Evolutionary conservation across 805 yeast genomes (phyloP), one percentile per base, ranked within the genome.

Genomic region (Millerago galiae): DNA sequence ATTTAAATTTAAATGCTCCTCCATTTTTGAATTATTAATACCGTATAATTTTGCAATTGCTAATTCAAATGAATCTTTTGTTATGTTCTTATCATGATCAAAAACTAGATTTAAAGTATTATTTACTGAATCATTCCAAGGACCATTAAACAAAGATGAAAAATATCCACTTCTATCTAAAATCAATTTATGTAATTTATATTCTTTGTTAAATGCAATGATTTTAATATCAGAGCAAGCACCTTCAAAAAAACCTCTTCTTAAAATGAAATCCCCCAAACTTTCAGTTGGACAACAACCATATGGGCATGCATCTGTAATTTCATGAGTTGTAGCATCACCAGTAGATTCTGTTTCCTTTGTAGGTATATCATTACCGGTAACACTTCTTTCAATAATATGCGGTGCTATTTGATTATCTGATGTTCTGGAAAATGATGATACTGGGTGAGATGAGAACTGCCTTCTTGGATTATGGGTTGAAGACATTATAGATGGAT

Each of bases 11-110:
- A 64, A 58, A 18, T 55, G 45, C 16, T 52, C 57, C 38, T 68
- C 73, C 13, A 58, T 56, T 16, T 53, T 52, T 4, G 52, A 36
- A 38, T 67, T 64, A 4, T 52, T 37, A 1, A 65, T 67, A 1
- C 81, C 80, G 49, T 76, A 76, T 11, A 76, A 55, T 33, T 71
- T 48, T 1, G 68, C 67, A 2, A 77, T 51, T 0, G 75, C 75
- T 17, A 70, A 52, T 36, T 75, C 79, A 53, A 77, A 74, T 5
- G 77, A 67, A 16, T 66, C 66, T 40, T 61, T 62, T 0, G 73
- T 66, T 38, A 70, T 68, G 35, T 63, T 56, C 8, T 62, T 61
- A 49, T 68, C 74, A 27, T 60, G 59, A 28, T 65, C 74, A 48
- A 69, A 71, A 9, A 54, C 57, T 35, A 69, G 47, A 15, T 59